These are phyloP conservation scores for Exsudoporus frostii DNA, from an alignment of 768 basidiomycete species.

Conservation along the genomic window DNA sequence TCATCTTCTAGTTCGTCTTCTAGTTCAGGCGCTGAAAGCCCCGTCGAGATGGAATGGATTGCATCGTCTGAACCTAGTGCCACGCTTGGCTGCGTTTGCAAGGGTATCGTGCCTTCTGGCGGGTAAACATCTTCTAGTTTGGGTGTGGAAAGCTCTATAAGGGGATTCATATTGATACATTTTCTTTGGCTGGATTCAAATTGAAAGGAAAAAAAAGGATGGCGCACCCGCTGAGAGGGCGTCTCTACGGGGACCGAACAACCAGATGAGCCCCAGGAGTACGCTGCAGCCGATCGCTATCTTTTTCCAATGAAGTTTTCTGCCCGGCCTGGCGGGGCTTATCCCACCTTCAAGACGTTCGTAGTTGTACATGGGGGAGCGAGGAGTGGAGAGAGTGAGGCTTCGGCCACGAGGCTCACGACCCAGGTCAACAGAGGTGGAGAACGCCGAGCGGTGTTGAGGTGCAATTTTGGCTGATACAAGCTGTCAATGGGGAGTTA, in stretches of 20 bases:
- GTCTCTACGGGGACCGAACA: conserved; percentile 51
- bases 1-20: conserved; percentile 9
- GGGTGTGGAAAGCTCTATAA: conserved; percentile 7
- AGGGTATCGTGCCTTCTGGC: conserved; percentile 15
- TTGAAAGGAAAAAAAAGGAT: not conserved
- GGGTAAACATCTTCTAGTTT: conserved; percentile 26
- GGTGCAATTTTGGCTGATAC: conserved; percentile 20
- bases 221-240: conserved; percentile 19
- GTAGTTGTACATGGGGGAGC: conserved; percentile 38
- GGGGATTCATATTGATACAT: too few species aligned
- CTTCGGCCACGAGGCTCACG: conserved; percentile 25
- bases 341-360: conserved; percentile 62
- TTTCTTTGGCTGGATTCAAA: not conserved
- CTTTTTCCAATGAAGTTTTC: conserved; percentile 58
- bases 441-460: conserved; percentile 21
- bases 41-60: not conserved
- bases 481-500: not conserved
- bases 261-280: conserved; percentile 59
- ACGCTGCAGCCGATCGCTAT: conserved; percentile 56
- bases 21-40: conserved; percentile 13
- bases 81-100: not conserved
- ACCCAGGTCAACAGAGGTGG: conserved; percentile 30
- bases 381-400: conserved; percentile 2
- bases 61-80: not conserved
- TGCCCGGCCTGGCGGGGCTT: conserved; percentile 43